phyloP scores from a whole-genome alignment of 768 basidiomycete species.

The Pisolithus microcarpus region DNA sequence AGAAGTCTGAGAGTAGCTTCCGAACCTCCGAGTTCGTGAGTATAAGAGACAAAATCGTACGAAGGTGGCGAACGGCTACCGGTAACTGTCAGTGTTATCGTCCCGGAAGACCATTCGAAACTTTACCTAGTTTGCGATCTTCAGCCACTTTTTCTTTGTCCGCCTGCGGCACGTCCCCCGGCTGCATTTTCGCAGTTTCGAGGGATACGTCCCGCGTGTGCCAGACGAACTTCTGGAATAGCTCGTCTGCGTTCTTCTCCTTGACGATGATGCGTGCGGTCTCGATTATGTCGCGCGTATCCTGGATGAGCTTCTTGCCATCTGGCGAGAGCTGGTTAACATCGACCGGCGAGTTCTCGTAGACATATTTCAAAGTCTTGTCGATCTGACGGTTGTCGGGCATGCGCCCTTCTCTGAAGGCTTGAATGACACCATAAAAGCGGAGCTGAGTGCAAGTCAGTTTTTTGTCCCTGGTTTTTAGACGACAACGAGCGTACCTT shows the following conservation, averaged over 20 bases:
- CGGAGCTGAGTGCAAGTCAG: slow-evolving; percentile 40
- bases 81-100: background rate
- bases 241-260: slow-evolving; percentile 85
- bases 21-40: slow-evolving; percentile 91
- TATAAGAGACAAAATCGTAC: slow-evolving; percentile 79
- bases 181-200: slow-evolving; percentile 35
- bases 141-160: slow-evolving; percentile 45
- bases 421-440: slow-evolving; percentile 74
- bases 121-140: slow-evolving; percentile 59
- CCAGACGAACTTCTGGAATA: slow-evolving; percentile 89
- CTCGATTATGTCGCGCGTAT: slow-evolving; percentile 72
- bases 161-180: slow-evolving; percentile 38
- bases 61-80: slow-evolving; percentile 77
- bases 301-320: slow-evolving; percentile 68
- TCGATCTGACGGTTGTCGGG: slow-evolving; percentile 81
- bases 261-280: slow-evolving; percentile 65
- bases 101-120: background rate
- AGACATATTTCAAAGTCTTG: slow-evolving; percentile 58
- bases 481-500: slow-evolving; percentile 39
- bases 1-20: slow-evolving; percentile 78
- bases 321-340: slow-evolving; percentile 63
- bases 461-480: background rate
- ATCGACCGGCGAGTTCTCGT: slow-evolving; percentile 53
- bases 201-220: slow-evolving; percentile 49
- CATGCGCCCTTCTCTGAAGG: slow-evolving; percentile 70